These are phyloP conservation scores for Nitzschia putrida DNA, from an alignment of 108 stramenopile species.

Conservation along the genomic window DNA sequence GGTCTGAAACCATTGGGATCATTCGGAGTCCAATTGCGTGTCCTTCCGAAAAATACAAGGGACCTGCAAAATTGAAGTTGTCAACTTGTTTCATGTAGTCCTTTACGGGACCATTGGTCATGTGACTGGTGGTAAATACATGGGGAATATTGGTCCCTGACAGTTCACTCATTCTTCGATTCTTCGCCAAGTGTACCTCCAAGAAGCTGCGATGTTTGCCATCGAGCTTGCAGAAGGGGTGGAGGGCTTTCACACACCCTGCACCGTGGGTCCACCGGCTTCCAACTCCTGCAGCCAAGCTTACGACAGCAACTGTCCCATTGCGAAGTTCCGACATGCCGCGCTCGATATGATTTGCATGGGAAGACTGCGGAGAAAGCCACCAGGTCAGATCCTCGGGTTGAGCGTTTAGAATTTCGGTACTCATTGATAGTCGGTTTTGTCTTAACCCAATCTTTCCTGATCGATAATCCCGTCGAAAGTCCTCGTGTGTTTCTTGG, in stretches of 20 bases:
- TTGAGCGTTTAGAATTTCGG: conserved; percentile 38
- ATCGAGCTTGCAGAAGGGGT: conserved; percentile 55
- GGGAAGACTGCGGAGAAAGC: conserved; percentile 28
- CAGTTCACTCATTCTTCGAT: conserved; percentile 40
- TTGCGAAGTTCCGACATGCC: conserved; percentile 48
- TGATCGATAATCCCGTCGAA: conserved; percentile 33
- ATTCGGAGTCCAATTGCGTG: conserved; percentile 57
- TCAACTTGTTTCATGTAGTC: conserved; percentile 36
- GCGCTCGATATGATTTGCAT: conserved; percentile 20
- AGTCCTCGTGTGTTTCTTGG: conserved; percentile 33
- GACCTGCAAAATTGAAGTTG: conserved; percentile 30
- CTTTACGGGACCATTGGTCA: conserved; percentile 51
- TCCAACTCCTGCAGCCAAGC: conserved; percentile 62
- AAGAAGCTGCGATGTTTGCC: conserved; percentile 54
- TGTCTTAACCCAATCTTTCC: conserved; percentile 59
- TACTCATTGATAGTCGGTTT: conserved; percentile 47
- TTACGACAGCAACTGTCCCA: conserved; percentile 52
- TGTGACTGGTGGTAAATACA: conserved; percentile 61
- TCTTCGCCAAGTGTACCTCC: conserved; percentile 66
- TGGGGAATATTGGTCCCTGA: conserved; percentile 50
- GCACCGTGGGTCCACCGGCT: conserved; percentile 70
- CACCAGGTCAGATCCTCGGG: conserved; percentile 46
- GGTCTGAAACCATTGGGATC: conserved; percentile 51
- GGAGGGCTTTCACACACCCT: conserved; percentile 57
- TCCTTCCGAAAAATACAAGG: conserved; percentile 57